Base-by-base conservation (phyloP, 2,329 filamentous ascomycete genomes). In the Dactylellina haptotyla region DNA sequence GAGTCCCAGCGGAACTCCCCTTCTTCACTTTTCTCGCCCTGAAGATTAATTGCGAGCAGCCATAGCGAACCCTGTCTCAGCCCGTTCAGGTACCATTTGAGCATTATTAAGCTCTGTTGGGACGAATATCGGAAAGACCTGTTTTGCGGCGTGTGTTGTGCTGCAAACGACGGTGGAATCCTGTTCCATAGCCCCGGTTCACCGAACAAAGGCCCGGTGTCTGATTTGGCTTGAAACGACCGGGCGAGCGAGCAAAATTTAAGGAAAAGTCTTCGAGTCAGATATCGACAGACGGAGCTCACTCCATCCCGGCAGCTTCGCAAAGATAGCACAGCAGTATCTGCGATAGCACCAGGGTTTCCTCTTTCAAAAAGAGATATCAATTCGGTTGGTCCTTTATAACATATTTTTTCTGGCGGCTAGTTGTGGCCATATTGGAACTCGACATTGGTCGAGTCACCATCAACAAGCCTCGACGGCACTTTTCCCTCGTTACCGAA, bases 81-180 rank as follows among this genome's bases (percentile, higher is more conserved):
- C 50, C 28, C 14, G 23, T n/a, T 48, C 59, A 61, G 53, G 53
- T 59, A 65, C 58, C 43, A 4, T 32, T 18, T 37, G 25, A 32
- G 20, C 59, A 50, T n/a, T 20, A 59, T 53, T 59, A 65, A 65
- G 45, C 53, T 72, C 59, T 48, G 67, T 65, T 72, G 67, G 67
- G 67, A 72, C 34, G 45, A 72, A 59, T 65, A 34, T 65, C 67
- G 67, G 67, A 72, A 65, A 72, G 67, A 72, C 45, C 56, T 59
- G 23, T 43, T 53, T 62, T 39, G 18, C 16, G 59, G 30, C 41
- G 34, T 53, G 20, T 43, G 30, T 43, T 20, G 30, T 16, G 48
- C 46, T 43, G 53, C 59, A 65, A 64, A 54, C 53, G 41, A 62
- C 39, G 43, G 41, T 51, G 45, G 28, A 65, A 65, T 54, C 50